Percentiles rank a stretch among this genome's conserved stretches.
phyloP scores from a whole-genome alignment of 225 moss, liverwort and hornwort species.

The Pseudisothecium myosuroides region DNA sequence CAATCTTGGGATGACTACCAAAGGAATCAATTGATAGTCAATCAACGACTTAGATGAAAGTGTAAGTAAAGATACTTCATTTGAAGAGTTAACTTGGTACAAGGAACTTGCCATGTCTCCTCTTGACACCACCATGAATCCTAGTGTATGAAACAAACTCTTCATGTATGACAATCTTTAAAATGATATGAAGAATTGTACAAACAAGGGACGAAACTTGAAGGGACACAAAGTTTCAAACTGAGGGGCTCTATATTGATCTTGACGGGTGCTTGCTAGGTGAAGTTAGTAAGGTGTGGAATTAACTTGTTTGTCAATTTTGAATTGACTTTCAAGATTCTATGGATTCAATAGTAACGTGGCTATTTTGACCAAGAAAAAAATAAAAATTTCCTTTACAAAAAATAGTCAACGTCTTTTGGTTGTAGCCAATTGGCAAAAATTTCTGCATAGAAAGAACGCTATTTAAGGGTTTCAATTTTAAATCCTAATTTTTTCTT shows the following conservation, averaged over 20 bases:
- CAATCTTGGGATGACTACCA: fast-evolving
- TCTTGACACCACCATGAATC: fast-evolving
- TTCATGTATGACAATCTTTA: not conserved
- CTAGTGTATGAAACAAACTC: too few relatives aligned
- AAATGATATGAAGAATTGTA: not conserved
- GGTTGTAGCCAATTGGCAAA: too few relatives aligned
- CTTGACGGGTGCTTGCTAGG: fast-evolving
- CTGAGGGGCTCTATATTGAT: not conserved
- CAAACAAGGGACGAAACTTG: not conserved
- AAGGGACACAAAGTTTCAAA: not conserved
- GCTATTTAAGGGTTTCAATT: too few relatives aligned
- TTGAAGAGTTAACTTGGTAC: not conserved
- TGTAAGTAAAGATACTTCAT: not conserved
- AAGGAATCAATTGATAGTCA: not conserved
- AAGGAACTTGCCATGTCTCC: not conserved
- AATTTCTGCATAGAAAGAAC: too few relatives aligned
- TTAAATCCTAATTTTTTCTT: too few relatives aligned
- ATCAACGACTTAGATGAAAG: not conserved
- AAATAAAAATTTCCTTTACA: too few relatives aligned
- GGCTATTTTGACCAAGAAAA: too few relatives aligned
- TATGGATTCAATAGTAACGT: too few relatives aligned
- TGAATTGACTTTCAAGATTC: not conserved
- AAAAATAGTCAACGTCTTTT: too few relatives aligned
- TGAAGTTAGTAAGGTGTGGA: not conserved
- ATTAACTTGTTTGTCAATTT: not conserved